Evolutionary conservation across 1,139 yeast species (phyloP).

Genomic region (Debaryomyces sp.): DNA sequence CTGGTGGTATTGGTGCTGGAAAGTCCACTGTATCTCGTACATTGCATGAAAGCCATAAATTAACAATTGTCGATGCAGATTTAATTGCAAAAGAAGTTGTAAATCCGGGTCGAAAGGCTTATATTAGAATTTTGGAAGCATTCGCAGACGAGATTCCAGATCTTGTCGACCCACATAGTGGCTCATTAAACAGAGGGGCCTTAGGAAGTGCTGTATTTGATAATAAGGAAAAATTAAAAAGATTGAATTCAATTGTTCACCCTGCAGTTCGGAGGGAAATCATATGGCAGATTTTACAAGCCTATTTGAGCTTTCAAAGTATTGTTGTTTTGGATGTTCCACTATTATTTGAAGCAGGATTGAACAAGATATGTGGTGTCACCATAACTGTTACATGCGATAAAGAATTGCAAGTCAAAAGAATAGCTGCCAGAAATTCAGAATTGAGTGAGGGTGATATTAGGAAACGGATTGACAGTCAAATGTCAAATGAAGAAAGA

Average conservation of each 20-base stretch:
- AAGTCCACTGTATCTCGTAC: conserved; percentile 83
- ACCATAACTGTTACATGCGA: conserved; percentile 71
- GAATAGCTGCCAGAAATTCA: conserved; percentile 69
- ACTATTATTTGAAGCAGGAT: conserved; percentile 75
- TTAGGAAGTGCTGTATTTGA: conserved; percentile 83
- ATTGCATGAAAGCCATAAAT: conserved; percentile 50
- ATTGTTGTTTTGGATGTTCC: conserved; percentile 89
- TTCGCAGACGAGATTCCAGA: conserved; percentile 61
- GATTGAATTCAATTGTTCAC: conserved; percentile 78
- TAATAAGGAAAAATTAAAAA: conserved; percentile 52
- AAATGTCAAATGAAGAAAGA: conserved; percentile 68
- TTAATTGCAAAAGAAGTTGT: conserved; percentile 84
- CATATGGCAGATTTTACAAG: conserved; percentile 53
- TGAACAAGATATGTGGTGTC: conserved; percentile 72
- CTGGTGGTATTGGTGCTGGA: conserved; percentile 97
- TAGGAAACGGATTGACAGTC: conserved; percentile 69
- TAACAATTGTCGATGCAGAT: conserved; percentile 87
- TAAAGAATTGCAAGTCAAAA: conserved; percentile 55
- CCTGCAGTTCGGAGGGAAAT: conserved; percentile 84
- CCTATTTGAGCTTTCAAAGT: conserved; percentile 53
- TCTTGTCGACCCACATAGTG: conserved; percentile 52
- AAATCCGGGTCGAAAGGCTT: conserved; percentile 75
- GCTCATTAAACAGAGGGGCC: conserved; percentile 64
- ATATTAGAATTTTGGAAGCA: conserved; percentile 59
- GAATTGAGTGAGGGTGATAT: conserved; percentile 71